Conservation (phyloP, 2,329 filamentous ascomycete species). For the Fusarium torreyae region DNA sequence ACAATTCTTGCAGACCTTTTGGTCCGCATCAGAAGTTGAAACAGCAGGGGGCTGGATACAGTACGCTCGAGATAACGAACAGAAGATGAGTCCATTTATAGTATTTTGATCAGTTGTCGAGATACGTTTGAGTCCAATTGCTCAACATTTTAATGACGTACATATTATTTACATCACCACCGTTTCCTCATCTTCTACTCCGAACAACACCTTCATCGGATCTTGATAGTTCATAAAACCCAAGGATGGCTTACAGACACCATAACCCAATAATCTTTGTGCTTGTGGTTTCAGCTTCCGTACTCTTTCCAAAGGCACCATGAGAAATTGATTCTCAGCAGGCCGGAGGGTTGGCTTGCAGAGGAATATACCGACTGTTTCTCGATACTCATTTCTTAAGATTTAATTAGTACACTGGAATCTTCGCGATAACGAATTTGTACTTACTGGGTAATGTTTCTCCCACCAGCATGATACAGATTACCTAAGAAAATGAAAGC, state of each 20-base stretch:
- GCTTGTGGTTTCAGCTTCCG: slow-evolving; percentile 29
- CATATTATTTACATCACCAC: slow-evolving; percentile 18
- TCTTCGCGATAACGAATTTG: rapidly evolving
- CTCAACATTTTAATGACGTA: not conserved
- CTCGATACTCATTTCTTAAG: slow-evolving; percentile 5
- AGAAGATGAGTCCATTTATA: slow-evolving; percentile 5
- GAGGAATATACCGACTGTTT: slow-evolving; percentile 35
- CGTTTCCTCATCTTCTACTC: slow-evolving; percentile 31
- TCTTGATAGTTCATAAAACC: slow-evolving; percentile 39
- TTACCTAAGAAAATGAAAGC: slow-evolving; percentile 58
- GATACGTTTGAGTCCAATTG: too few species aligned
- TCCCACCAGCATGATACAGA: slow-evolving; percentile 59
- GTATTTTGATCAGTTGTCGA: not conserved
- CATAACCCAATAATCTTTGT: slow-evolving; percentile 28
- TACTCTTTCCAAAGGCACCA: slow-evolving; percentile 22
- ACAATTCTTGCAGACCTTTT: slow-evolving; percentile 6
- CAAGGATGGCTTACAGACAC: slow-evolving; percentile 17
- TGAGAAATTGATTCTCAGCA: slow-evolving; percentile 34
- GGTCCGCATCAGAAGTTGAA: not conserved
- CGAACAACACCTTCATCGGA: slow-evolving; percentile 31
- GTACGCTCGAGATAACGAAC: slow-evolving; percentile 7
- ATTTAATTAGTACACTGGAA: not conserved
- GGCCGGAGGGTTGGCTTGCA: slow-evolving; percentile 31
- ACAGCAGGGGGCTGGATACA: not conserved
- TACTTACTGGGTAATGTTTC: slow-evolving; percentile 52